Conservation (phyloP, 805 yeast genomes). For the Candida insectorum region DNA sequence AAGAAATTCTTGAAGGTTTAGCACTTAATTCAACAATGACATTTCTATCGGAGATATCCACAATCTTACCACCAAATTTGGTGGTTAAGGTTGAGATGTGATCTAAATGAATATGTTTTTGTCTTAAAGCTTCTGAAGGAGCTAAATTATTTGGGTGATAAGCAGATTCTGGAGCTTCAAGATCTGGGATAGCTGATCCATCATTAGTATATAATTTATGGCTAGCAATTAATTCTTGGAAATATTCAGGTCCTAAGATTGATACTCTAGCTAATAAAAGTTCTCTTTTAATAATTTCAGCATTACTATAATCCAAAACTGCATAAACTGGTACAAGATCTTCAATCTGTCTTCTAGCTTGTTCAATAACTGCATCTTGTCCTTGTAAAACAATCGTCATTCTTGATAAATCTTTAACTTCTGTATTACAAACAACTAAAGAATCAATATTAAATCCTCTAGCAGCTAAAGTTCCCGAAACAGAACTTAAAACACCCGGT, state of each 20-base stretch:
- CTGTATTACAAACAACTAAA: constrained; percentile 93
- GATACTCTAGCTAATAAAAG: constrained; percentile 88
- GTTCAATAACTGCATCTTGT: constrained; percentile 94
- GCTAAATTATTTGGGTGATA: constrained; percentile 89
- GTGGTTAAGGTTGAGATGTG: constrained; percentile 76
- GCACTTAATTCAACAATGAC: constrained; percentile 93
- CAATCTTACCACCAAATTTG: constrained; percentile 90
- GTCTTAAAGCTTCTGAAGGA: constrained; percentile 89
- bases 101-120: constrained; percentile 84
- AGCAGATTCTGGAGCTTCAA: constrained; percentile 42
- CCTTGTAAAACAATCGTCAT: constrained; percentile 96
- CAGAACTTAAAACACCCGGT: constrained; percentile 93
- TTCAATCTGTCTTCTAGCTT: constrained; percentile 96
- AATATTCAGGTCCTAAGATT: constrained; percentile 95
- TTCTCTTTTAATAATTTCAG: constrained; percentile 89
- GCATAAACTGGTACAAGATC: constrained; percentile 98
- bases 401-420: constrained; percentile 89
- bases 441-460: constrained; percentile 98
- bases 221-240: constrained; percentile 87
- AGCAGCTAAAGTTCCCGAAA: constrained; percentile 94
- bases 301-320: constrained; percentile 87
- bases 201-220: constrained; percentile 54
- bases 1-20: constrained; percentile 83
- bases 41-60: constrained; percentile 89
- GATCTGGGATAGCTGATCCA: constrained; percentile 40